Evolutionary conservation across 2,329 filamentous ascomycete genomes (phyloP).

Genomic region (Venturia asperata): DNA sequence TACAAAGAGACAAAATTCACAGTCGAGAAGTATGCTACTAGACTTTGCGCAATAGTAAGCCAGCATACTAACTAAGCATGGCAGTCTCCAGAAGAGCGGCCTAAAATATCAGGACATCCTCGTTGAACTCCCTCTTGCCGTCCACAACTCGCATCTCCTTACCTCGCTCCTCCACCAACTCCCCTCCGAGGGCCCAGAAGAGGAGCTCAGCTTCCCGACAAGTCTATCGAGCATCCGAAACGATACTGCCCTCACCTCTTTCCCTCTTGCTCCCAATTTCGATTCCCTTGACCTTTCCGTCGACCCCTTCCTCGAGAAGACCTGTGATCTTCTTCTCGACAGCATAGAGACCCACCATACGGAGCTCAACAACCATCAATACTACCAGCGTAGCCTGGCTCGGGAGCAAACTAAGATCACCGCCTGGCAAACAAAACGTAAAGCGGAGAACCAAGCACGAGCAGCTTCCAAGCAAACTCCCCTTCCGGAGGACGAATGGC

Average conservation of each 20-base stretch:
- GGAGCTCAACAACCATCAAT: slow-evolving; percentile 98
- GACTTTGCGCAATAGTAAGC: not conserved
- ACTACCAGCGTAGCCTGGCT: slow-evolving; percentile 87
- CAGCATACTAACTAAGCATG: slow-evolving; percentile 23
- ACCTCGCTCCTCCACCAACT: slow-evolving; percentile 93
- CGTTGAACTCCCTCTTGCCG: slow-evolving; percentile 75
- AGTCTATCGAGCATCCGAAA: slow-evolving; percentile 72
- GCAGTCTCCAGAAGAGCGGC: slow-evolving; percentile 86
- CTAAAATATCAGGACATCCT: slow-evolving; percentile 91
- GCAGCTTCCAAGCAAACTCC: slow-evolving; percentile 78
- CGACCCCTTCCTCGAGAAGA: slow-evolving; percentile 97
- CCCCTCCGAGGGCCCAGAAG: slow-evolving; percentile 57
- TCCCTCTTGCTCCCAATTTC: slow-evolving; percentile 76
- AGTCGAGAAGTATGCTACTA: slow-evolving; percentile 68
- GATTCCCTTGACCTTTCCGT: slow-evolving; percentile 87
- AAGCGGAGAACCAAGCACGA: slow-evolving; percentile 85
- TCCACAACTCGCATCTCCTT: slow-evolving; percentile 97
- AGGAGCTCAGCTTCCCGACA: slow-evolving; percentile 66
- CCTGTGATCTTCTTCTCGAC: slow-evolving; percentile 90
- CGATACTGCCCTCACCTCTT: slow-evolving; percentile 50
- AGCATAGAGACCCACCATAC: slow-evolving; percentile 97
- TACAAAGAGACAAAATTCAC: slow-evolving; percentile 98
- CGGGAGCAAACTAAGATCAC: slow-evolving; percentile 96
- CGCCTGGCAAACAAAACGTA: slow-evolving; percentile 93
- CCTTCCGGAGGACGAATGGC: slow-evolving; percentile 96